Conservation (phyloP, 768 basidiomycete species). For the Panaeolus cyanescens region DNA sequence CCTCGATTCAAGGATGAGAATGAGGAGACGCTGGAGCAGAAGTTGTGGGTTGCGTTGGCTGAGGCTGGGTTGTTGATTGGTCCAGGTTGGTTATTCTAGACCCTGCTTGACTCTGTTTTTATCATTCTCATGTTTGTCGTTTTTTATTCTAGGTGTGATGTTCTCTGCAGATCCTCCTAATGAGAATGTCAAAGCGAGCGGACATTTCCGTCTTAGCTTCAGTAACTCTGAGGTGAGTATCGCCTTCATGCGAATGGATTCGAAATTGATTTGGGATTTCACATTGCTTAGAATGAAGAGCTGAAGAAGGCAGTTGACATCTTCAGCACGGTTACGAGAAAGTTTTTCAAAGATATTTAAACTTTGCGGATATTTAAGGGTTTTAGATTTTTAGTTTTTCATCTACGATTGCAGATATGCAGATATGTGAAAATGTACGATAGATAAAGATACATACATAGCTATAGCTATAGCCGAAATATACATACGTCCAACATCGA, state of each 20-base stretch:
- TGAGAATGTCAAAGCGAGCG: slow-evolving; percentile 27
- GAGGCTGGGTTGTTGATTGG: slow-evolving; percentile 64
- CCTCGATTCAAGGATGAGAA: slow-evolving; percentile 41
- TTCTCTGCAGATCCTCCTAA: slow-evolving; percentile 38
- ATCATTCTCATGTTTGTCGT: neutral
- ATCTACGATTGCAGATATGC: no score
- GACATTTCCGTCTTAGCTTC: slow-evolving; percentile 61
- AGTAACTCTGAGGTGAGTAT: slow-evolving; percentile 50
- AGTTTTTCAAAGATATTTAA: slow-evolving; percentile 36
- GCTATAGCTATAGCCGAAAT: neutral
- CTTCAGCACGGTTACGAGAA: slow-evolving; percentile 42
- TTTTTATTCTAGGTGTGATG: slow-evolving; percentile 29
- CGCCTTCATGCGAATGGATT: neutral
- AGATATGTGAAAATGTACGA: neutral
- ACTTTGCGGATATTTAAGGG: no score
- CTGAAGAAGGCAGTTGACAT: slow-evolving; percentile 50
- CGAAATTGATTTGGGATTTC: neutral
- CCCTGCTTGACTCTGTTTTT: neutral
- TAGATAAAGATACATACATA: neutral
- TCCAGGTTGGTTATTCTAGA: slow-evolving; percentile 46
- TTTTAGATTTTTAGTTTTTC: no score
- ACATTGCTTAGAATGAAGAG: slow-evolving; percentile 24
- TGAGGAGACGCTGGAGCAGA: slow-evolving; percentile 48
- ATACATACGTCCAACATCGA: no score
- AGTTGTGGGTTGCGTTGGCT: slow-evolving; percentile 62